A percentile compares a stretch with the other conserved stretches of the same genome.
Evolutionary conservation across 2,329 filamentous ascomycete genomes (phyloP).

Genomic region (Claviceps arundinis): DNA sequence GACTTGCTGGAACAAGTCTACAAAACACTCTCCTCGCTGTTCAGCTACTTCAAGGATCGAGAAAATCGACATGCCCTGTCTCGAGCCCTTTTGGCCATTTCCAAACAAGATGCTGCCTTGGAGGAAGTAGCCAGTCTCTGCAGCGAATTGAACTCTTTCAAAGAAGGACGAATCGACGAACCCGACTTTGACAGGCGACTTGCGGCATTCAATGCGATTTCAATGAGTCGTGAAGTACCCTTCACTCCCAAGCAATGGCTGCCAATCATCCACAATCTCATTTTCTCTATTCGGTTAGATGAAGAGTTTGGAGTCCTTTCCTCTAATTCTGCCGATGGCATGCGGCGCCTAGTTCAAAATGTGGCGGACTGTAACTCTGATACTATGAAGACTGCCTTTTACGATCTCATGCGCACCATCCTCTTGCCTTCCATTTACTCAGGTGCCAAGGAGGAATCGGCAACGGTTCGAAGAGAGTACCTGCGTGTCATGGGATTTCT

Average conservation of each 20-base stretch:
- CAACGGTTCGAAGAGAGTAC: conserved; percentile 74
- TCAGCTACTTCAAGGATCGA: conserved; percentile 80
- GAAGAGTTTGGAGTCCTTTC: conserved; percentile 78
- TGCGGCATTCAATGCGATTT: conserved; percentile 61
- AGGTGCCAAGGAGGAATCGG: conserved; percentile 65
- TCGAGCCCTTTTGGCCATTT: conserved; percentile 58
- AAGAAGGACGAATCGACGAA: conserved; percentile 59
- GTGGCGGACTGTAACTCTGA: conserved; percentile 28
- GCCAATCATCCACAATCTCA: conserved; percentile 76
- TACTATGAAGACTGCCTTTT: conserved; percentile 30
- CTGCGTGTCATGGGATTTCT: conserved; percentile 68
- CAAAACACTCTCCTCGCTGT: conserved; percentile 63
- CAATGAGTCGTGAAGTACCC: conserved; percentile 41
- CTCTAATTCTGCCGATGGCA: conserved; percentile 64
- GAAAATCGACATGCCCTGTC: conserved; percentile 63
- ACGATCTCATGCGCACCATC: conserved; percentile 45
- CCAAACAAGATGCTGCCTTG: conserved; percentile 47
- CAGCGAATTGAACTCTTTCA: conserved; percentile 68
- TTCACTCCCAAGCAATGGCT: conserved; percentile 69
- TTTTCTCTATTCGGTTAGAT: conserved; percentile 74
- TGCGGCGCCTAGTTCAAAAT: conserved; percentile 66
- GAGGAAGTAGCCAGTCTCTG: conserved; percentile 56
- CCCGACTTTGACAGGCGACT: conserved; percentile 79
- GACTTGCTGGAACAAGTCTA: conserved; percentile 52
- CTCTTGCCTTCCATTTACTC: conserved; percentile 64